Percentiles rank a stretch among this genome's conserved stretches.
Evolutionary conservation across 495 filamentous ascomycete genomes (phyloP).

Genomic region (Pseudoneurospora amorphoporcata): DNA sequence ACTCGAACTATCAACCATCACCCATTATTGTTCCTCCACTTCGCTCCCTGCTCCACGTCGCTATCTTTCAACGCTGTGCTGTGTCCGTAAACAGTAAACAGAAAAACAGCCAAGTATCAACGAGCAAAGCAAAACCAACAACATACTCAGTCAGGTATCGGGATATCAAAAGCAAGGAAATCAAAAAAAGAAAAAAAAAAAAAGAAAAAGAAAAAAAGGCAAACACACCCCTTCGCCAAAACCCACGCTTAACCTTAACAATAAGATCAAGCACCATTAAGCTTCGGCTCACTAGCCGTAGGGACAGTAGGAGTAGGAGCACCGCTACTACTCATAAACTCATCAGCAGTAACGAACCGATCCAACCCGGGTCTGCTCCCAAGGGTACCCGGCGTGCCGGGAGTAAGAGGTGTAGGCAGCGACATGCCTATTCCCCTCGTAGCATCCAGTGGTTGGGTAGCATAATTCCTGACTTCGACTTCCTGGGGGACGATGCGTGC

Average conservation of each 20-base stretch:
- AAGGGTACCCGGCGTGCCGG: neutral
- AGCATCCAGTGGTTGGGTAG: neutral
- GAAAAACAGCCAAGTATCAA: neutral
- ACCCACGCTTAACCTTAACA: neutral
- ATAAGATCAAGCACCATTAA: neutral
- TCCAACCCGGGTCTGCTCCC: slow-evolving; percentile 25
- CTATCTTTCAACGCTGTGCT: no score
- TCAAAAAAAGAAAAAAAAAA: no score
- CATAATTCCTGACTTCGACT: neutral
- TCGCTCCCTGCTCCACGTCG: no score
- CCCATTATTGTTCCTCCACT: no score
- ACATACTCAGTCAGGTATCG: neutral
- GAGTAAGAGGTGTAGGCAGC: slow-evolving; percentile 5
- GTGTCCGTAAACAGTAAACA: no score
- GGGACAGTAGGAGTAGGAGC: neutral
- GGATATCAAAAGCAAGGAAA: neutral
- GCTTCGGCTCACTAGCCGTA: neutral
- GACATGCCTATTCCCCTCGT: neutral
- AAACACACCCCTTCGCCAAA: neutral
- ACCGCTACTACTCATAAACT: slow-evolving; percentile 9
- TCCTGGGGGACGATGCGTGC: neutral
- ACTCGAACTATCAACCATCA: no score
- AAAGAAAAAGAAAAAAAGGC: no score
- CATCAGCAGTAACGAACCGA: slow-evolving; percentile 33
- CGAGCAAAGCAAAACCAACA: neutral